These are phyloP conservation scores for Sanghuangporus baumii DNA, from an alignment of 1,284 basidiomycete species.

Conservation along the genomic window DNA sequence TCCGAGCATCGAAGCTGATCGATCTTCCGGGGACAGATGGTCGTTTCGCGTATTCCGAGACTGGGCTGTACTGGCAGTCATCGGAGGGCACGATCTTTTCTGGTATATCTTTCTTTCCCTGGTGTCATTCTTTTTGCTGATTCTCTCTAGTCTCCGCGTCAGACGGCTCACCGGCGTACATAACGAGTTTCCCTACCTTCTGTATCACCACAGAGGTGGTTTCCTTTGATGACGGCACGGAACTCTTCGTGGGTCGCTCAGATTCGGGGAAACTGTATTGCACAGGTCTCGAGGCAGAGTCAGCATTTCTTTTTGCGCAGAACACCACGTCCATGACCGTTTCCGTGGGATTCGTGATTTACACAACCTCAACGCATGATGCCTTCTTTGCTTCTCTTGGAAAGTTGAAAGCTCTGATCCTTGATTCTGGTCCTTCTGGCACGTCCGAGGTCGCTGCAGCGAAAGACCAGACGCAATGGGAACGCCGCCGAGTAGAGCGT, in stretches of 20 bases:
- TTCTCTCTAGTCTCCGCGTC: not conserved
- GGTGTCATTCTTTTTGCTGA: not conserved
- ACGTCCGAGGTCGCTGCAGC: slow-evolving; percentile 22
- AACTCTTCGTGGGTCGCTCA: slow-evolving; percentile 63
- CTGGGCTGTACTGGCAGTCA: slow-evolving; percentile 42
- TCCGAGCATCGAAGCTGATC: not conserved
- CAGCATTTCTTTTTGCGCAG: slow-evolving; percentile 38
- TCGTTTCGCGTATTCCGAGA: slow-evolving; percentile 34
- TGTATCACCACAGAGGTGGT: slow-evolving; percentile 43
- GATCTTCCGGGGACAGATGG: slow-evolving; percentile 27
- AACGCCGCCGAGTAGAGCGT: slow-evolving; percentile 76
- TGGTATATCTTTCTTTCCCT: slow-evolving; percentile 33
- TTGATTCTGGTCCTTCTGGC: slow-evolving; percentile 13
- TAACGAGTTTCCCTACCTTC: slow-evolving; percentile 52
- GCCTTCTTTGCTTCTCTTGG: slow-evolving; percentile 68
- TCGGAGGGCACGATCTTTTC: slow-evolving; percentile 43
- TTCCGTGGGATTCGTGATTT: slow-evolving; percentile 82
- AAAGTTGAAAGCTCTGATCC: slow-evolving; percentile 29
- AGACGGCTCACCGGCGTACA: slow-evolving; percentile 17
- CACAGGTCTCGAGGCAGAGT: slow-evolving; percentile 25
- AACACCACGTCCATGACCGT: slow-evolving; percentile 78
- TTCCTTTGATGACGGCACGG: slow-evolving; percentile 11
- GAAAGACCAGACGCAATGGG: slow-evolving; percentile 46
- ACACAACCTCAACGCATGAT: slow-evolving; percentile 82
- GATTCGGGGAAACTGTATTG: slow-evolving; percentile 60